Base-by-base conservation (phyloP, 2,329 filamentous ascomycete genomes). In the Xylaria polymorpha region DNA sequence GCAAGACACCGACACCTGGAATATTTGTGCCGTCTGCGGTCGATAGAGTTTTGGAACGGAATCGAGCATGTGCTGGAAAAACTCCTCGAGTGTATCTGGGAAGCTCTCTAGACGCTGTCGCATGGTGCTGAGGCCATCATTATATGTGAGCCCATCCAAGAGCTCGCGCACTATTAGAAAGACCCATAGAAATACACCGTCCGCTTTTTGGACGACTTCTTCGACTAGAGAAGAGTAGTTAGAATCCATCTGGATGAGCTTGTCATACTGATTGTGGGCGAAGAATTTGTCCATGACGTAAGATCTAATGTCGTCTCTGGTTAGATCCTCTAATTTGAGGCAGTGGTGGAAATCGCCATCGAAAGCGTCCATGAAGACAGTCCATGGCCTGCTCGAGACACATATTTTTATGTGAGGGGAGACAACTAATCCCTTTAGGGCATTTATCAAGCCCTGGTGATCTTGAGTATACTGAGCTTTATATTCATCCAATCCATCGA, bases 151-250 rank as follows among this genome's bases (percentile, higher is more conserved):
- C 3, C 74, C 73, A 0, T 72, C 50, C 1, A 72, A 41, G 1
- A 79, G 74, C 8, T 64, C 67, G 10, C 68, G 66, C 1, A 75
- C 72, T 0, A 77, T 77, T 0, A 79, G 68, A 10, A 65, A 69
- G 3, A 76, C 77, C 78, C 77, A 78, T 1, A 80, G 71, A 58
- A 79, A 80, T 4, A 79, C 76, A 4, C 77, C 77, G 22, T 73
- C 46, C 6, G 77, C 68, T 63, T 69, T 74, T 1, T 68, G 20
- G 3, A 73, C 66, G 22, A 79, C 70, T 9, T 71, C 39, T 12
- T 73, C 65, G 1, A 78, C 35, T 1, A 66, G 29, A 2, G 43
- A 6, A 29, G 14, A 18, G 57, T 64, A 55, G n/a, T 1, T 4
- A 2, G 48, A 10, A 12, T 67, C 39, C 7, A 12, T 44, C 1